A percentile compares a stretch with the other conserved stretches of the same genome.
Evolutionary conservation across 495 filamentous ascomycete genomes (phyloP).

Genomic region (Neurospora sp.): DNA sequence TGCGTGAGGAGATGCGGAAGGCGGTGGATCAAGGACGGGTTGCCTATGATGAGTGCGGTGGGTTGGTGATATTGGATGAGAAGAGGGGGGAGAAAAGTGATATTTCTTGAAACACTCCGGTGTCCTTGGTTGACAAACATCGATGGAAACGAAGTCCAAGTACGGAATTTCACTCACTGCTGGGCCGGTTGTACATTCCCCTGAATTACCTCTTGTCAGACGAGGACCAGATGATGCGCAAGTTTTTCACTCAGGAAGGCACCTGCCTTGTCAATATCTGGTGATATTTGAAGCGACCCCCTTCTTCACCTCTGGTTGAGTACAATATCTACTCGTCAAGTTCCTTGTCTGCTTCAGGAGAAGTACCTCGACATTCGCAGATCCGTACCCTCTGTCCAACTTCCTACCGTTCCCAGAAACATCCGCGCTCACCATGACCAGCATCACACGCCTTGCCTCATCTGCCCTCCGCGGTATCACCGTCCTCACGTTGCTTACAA

Average conservation of each 20-base stretch:
- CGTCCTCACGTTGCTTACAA: neutral
- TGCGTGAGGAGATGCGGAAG: slow-evolving; percentile 44
- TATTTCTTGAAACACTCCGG: neutral
- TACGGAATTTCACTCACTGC: neutral
- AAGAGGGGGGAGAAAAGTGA: neutral
- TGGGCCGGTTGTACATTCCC: neutral
- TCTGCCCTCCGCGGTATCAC: neutral
- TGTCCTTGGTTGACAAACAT: neutral
- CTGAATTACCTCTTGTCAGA: neutral
- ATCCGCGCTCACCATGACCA: neutral
- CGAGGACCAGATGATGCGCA: neutral
- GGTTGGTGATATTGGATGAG: slow-evolving; percentile 27
- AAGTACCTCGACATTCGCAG: neutral
- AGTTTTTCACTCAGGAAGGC: neutral
- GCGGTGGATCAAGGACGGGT: slow-evolving; percentile 52
- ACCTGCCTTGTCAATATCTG: neutral
- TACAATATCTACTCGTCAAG: neutral
- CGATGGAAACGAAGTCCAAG: neutral
- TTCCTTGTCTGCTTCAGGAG: neutral
- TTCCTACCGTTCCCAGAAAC: neutral
- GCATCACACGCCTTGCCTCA: neutral
- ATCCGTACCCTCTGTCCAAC: neutral
- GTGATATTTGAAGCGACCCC: neutral
- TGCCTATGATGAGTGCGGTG: slow-evolving; percentile 49
- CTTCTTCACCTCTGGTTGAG: neutral